Evolutionary conservation across 805 yeast genomes (phyloP).

Genomic region (Hanseniaspora mollemarum): DNA sequence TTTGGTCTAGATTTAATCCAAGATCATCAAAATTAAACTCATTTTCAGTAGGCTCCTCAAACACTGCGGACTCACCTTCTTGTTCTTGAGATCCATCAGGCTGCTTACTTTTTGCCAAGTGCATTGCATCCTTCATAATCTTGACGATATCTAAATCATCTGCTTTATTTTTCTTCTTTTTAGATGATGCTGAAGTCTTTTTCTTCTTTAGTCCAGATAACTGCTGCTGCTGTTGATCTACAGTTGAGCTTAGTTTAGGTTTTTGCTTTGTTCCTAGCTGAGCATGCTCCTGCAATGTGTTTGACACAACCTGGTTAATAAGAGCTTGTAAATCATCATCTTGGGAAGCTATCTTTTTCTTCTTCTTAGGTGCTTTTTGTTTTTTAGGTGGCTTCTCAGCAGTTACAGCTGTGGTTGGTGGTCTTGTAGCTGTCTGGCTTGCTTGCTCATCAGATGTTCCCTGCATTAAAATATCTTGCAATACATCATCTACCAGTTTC

Average conservation of each 20-base stretch:
- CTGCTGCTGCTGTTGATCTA: not conserved
- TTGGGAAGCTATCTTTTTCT: conserved; percentile 17
- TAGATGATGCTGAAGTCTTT: conserved; percentile 14
- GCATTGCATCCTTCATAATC: conserved; percentile 65
- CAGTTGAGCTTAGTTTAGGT: not conserved
- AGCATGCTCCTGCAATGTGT: conserved; percentile 29
- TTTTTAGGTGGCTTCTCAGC: conserved; percentile 14
- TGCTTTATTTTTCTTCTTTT: conserved; percentile 22
- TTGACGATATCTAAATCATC: conserved; percentile 55
- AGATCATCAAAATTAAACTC: conserved; percentile 24
- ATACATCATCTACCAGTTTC: conserved; percentile 3
- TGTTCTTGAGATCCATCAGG: conserved; percentile 23
- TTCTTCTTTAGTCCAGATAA: conserved; percentile 12
- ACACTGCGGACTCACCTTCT: conserved; percentile 23
- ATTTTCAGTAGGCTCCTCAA: not conserved
- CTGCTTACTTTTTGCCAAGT: conserved; percentile 56
- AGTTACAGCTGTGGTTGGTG: conserved; percentile 20
- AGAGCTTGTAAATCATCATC: conserved; percentile 25
- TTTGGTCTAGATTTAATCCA: conserved; percentile 23
- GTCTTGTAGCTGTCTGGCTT: conserved; percentile 13
- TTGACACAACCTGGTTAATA: conserved; percentile 27
- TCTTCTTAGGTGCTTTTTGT: conserved; percentile 14
- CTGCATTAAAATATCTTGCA: conserved; percentile 3
- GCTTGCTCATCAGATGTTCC: not conserved
- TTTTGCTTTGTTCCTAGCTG: conserved; percentile 20